Conservation (phyloP, 2,329 filamentous ascomycete genomes). For the Trichophyton simii region DNA sequence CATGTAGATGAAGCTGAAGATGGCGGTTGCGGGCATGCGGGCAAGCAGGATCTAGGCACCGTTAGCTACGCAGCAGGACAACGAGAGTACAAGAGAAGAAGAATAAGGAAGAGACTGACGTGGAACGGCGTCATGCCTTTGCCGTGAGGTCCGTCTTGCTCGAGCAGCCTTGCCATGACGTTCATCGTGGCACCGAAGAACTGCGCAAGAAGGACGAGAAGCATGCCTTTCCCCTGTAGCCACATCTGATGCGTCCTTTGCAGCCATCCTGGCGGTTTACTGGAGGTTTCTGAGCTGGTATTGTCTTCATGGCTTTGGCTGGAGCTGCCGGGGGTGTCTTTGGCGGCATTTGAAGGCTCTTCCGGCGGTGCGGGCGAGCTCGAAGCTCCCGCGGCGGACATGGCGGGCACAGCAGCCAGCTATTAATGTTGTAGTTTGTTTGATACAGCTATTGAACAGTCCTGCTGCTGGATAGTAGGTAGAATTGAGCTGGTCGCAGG, state of each 20-base stretch:
- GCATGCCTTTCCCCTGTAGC: constrained; percentile 54
- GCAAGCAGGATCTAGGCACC: constrained; percentile 54
- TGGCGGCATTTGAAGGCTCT: background rate
- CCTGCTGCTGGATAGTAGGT: too few relatives aligned
- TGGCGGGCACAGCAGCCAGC: too few relatives aligned
- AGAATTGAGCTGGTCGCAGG: too few relatives aligned
- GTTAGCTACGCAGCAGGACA: background rate
- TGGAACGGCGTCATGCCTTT: constrained; percentile 70
- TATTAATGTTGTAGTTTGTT: too few relatives aligned
- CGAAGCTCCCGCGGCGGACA: too few relatives aligned
- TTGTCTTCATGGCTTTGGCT: background rate
- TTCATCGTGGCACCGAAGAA: constrained; percentile 81
- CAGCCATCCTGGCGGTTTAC: background rate
- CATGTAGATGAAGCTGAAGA: constrained; percentile 60
- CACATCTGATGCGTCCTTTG: background rate
- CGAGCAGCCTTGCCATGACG: constrained; percentile 61
- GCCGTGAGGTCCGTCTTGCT: constrained; percentile 53
- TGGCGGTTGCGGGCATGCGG: constrained; percentile 61
- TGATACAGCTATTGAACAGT: too few relatives aligned
- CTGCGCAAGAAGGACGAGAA: constrained; percentile 62
- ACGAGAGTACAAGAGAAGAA: background rate
- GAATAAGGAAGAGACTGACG: constrained; percentile 21
- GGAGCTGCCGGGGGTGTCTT: background rate
- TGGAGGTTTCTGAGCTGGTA: background rate
- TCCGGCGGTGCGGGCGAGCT: too few relatives aligned